These are phyloP conservation scores for Phytophthora ohioensis DNA, from an alignment of 352 stramenopile species.

Conservation along the genomic window DNA sequence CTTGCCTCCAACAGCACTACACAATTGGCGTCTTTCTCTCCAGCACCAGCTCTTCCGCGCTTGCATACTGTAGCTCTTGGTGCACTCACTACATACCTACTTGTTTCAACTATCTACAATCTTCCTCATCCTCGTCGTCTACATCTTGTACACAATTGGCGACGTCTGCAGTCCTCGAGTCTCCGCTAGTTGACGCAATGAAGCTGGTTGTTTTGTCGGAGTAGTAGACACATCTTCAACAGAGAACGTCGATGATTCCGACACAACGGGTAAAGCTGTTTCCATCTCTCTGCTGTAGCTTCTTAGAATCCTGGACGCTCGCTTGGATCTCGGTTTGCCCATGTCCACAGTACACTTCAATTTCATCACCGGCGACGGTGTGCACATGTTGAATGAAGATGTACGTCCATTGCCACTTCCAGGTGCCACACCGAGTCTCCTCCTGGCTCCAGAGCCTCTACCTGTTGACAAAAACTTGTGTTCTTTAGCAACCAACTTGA, in stretches of 20 bases:
- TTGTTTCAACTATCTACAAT: slow-evolving; percentile 36
- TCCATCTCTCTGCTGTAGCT: slow-evolving; percentile 65
- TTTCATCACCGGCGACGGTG: slow-evolving; percentile 83
- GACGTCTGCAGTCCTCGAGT: slow-evolving; percentile 21
- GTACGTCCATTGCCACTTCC: slow-evolving; percentile 28
- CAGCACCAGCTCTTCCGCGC: not conserved
- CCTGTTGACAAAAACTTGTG: slow-evolving; percentile 43
- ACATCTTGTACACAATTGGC: slow-evolving; percentile 40
- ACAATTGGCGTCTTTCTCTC: not conserved
- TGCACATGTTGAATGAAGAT: slow-evolving; percentile 74
- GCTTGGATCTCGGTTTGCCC: slow-evolving; percentile 75
- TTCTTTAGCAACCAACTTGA: slow-evolving; percentile 50
- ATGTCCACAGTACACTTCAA: slow-evolving; percentile 83
- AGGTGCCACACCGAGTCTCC: slow-evolving; percentile 24
- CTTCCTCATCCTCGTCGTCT: slow-evolving; percentile 16
- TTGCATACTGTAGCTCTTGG: slow-evolving; percentile 6
- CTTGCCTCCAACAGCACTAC: slow-evolving; percentile 5
- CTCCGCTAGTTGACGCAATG: slow-evolving; percentile 26
- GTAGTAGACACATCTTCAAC: slow-evolving; percentile 12
- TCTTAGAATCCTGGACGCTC: slow-evolving; percentile 52
- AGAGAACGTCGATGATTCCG: slow-evolving; percentile 19
- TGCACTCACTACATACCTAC: slow-evolving; percentile 31
- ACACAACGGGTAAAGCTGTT: slow-evolving; percentile 53
- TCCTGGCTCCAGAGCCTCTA: slow-evolving; percentile 25
- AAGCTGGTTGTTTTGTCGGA: slow-evolving; percentile 18